Base-by-base conservation (phyloP, 495 filamentous ascomycete genomes). In the Ascobolus immersus region DNA sequence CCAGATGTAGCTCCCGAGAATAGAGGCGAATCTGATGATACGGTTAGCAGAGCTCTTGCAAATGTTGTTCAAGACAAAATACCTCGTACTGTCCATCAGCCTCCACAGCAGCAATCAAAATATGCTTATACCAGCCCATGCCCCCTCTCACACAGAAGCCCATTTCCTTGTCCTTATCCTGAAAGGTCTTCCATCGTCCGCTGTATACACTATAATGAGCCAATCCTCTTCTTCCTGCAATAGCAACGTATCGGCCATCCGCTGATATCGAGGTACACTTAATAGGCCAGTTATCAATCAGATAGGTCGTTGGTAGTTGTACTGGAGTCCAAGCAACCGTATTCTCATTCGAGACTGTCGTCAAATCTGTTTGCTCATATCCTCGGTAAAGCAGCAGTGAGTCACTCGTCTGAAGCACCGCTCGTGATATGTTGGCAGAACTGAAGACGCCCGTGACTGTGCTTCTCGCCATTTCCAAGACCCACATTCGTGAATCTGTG, bases 111-210 rank as follows among this genome's bases (percentile, higher is more conserved):
- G 80, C 80, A 37, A 99, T 77, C 12, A 99, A 55, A 15, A 94
- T 77, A 51, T 99, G 89, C 35, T 89, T 82, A 45, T 82, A 78
- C 89, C 89, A 99, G 44, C 81, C 92, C 80, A 99, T 90, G 0
- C 89, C 89, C 15, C 89, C 89, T 39, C 82, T 60, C 15, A 99
- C 77, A 17, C 77, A 64, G 47, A 99, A 94, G 23, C 77, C 74
- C 40, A 86, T 79, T 46, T 93, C 84, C 43, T 72, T 63, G 27
- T 59, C 67, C 17, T 71, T 61, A 43, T 86, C 77, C 34, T 71
- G 67, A 52, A 94, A 94, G 0, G 73, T 82, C 47, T 86, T 93
- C 89, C 89, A 99, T 37, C 89, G 66, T 17, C 82, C 77, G 52
- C 84, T 93, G 41, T 70, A 75, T 27, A 93, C 68, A 42, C 84